Evolutionary conservation across 306 rosid species (phyloP), one percentile per base, ranked within the genome.

Genomic region (Corylus avellana): DNA sequence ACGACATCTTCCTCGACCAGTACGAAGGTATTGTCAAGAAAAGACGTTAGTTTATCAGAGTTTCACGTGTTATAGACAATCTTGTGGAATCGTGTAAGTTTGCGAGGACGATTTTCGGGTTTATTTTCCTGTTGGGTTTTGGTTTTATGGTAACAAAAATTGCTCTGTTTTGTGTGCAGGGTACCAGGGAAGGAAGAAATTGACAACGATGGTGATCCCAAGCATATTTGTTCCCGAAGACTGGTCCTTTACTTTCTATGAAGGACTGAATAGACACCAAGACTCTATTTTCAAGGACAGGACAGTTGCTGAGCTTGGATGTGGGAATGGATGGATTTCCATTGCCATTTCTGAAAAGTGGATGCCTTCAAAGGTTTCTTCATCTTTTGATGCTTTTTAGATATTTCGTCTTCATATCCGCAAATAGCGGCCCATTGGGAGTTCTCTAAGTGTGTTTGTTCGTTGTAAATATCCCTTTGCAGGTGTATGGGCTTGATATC

Each of bases 291-390:
- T 95, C 86, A 91, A 88, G 86, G 99, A 92, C 82, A 89, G 86
- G 86, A 77, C 88, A 48, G 82, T 95, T 62, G 85, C 96, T 12
- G 99, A 95, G 88, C 91, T 95, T 76, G 99, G 99, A 73, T 95
- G 99, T 83, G 99, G 99, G 63, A 95, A 95, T 87, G 99, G 99
- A 53, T 95, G 99, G 98, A 95, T 95, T 77, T 95, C 99, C 80
- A 90, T 95, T 75, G 98, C 99, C 86, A 86, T 93, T 58, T 97
- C 99, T 73, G 98, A 93, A 79, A 93, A 95, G 75, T 93, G 98
- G 99, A 63, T 89, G 84, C 99, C 99, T 56, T 84, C 80, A 12
- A 95, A 93, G 98, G 98, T 88, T 73, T 78, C 71, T 81, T 81
- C 69, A 73, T 59, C 62, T 72, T 6, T 39, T 62, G 0, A 7